These are phyloP conservation scores for Puccinia coronata DNA, from an alignment of 1,284 basidiomycete genomes.

Conservation along the genomic window DNA sequence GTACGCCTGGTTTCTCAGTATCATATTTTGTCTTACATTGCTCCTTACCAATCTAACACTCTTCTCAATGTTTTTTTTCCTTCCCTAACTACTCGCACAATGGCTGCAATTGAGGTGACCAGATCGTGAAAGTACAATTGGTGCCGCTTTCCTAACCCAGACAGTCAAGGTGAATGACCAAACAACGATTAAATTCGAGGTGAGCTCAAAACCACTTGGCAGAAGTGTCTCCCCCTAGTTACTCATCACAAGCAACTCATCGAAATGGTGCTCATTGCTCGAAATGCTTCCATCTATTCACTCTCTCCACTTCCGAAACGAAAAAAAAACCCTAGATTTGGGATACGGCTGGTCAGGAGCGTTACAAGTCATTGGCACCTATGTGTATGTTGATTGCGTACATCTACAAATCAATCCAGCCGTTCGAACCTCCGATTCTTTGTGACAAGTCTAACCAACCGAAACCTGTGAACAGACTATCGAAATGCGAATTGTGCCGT, in stretches of 20 bases:
- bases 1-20: conserved; percentile 67
- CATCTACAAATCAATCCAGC: conserved; percentile 49
- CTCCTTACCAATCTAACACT: background rate
- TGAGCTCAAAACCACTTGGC: conserved; percentile 58
- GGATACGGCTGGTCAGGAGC: conserved; percentile 90
- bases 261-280: too few species aligned
- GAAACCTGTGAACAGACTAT: conserved; percentile 63
- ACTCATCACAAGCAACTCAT: background rate
- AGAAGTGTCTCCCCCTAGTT: background rate
- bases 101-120: background rate
- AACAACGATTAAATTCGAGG: conserved; percentile 94
- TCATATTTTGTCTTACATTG: background rate
- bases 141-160: conserved; percentile 94
- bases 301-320: background rate
- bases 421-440: background rate
- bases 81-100: background rate
- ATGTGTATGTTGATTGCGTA: conserved; percentile 65
- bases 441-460: background rate
- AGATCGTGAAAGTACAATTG: conserved; percentile 51
- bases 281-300: background rate
- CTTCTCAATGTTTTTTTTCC: conserved; percentile 50
- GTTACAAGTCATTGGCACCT: conserved; percentile 68
- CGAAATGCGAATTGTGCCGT: conserved; percentile 83
- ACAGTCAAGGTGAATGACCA: conserved; percentile 86
- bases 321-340: conserved; percentile 58